Base-by-base conservation (phyloP, 441 rosid species). In the Mallotus japonicus region DNA sequence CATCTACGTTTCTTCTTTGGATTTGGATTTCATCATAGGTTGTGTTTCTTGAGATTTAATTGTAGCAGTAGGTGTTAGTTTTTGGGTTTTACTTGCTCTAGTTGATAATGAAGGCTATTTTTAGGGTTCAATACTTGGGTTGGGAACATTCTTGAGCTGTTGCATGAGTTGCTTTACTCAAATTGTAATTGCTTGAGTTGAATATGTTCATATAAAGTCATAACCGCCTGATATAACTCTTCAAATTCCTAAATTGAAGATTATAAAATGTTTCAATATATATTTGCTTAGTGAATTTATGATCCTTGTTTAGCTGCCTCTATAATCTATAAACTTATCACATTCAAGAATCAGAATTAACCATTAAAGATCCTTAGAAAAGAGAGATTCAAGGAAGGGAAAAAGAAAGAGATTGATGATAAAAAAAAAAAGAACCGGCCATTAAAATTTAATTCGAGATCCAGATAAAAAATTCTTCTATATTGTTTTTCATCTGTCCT, bases 301-400 rank as follows among this genome's bases (percentile, higher is more conserved):
- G 97, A 58, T 90, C 89, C 82, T 83, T 87, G 78, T 89, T 92
- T 77, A 90, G 67, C 47, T 86, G 85, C 87, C 90, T 88, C 97
- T 94, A 95, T 72, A 95, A 82, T 58, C 92, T 86, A 50, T 95
- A 92, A 19, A 82, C 46, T 7, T 91, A 86, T 77, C 96, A 96
- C 97, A 92, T 87, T 24, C 28, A 24, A 24, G 2, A 24, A 2
- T 24, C 28, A 24, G 2, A 24, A 24, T 24, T 24, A 24, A 24
- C 28, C 2, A 24, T 24, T 24, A 24, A 24, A 24, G 28, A 24
- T 24, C 2, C 2, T 24, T 24, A 24, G 2, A 24, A 24, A 24
- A 24, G 28, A 24, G 28, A 24, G 28, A 24, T 24, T 24, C 0
- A 2, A 24, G 28, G 28, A 24, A 24, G 28, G 1, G 28, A 24